Evolutionary conservation across 106 monocot species (phyloP).

Genomic region (Dendrobium chrysotoxum): DNA sequence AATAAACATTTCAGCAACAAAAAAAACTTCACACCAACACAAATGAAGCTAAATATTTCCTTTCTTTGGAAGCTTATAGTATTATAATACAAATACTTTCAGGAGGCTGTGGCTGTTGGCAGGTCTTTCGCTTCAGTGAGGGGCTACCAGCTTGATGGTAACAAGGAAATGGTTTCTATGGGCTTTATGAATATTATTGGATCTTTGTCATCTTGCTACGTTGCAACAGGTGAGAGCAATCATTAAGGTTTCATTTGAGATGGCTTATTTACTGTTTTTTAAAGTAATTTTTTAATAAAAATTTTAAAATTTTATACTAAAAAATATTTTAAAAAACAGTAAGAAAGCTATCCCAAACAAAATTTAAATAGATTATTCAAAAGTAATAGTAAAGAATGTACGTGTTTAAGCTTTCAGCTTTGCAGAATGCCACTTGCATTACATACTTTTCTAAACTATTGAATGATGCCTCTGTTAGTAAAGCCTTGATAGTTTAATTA

Average conservation of each 20-base stretch:
- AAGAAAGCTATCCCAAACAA: not conserved
- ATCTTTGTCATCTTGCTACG: constrained; percentile 85
- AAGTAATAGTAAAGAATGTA: too few species aligned
- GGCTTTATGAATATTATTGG: constrained; percentile 80
- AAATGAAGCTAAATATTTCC: not conserved
- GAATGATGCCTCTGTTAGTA: not conserved
- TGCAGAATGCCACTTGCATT: not conserved
- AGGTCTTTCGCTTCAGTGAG: constrained; percentile 68
- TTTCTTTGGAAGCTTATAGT: not conserved
- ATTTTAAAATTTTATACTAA: not conserved
- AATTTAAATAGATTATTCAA: too few species aligned
- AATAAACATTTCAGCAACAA: too few species aligned
- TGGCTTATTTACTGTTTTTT: too few species aligned
- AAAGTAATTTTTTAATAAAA: not conserved
- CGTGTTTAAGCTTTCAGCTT: too few species aligned
- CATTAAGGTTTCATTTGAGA: too few species aligned
- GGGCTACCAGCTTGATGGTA: constrained; percentile 80
- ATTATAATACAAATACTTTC: constrained; percentile 8
- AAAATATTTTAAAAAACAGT: too few species aligned
- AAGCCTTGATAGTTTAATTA: not conserved
- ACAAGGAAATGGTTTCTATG: constrained; percentile 91
- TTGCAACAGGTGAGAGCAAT: constrained; percentile 53
- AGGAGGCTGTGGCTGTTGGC: constrained; percentile 91
- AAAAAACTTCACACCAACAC: too few species aligned
- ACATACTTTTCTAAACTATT: not conserved